Evolutionary conservation across 441 rosid genomes (phyloP).

Genomic region (Capsella rubella): DNA sequence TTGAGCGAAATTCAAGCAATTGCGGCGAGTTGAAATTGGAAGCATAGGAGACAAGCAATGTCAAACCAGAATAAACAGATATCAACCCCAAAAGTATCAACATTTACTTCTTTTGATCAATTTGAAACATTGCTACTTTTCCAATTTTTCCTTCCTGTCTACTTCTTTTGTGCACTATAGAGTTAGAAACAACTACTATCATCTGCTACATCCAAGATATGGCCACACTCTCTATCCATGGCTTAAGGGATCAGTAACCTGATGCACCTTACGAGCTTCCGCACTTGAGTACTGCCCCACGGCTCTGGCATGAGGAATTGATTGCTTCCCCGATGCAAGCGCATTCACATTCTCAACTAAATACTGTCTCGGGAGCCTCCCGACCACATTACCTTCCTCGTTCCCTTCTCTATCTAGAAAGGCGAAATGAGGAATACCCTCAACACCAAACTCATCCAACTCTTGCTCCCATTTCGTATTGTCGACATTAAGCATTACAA

Average conservation of each 20-base stretch:
- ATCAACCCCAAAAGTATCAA: not conserved
- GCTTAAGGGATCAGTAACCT: constrained; percentile 84
- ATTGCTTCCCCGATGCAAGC: constrained; percentile 72
- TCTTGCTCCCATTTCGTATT: constrained; percentile 98
- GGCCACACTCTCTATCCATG: constrained; percentile 61
- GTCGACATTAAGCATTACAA: constrained; percentile 96
- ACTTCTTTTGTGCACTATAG: constrained; percentile 32
- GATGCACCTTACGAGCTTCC: constrained; percentile 73
- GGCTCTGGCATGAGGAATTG: constrained; percentile 83
- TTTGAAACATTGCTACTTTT: constrained; percentile 1
- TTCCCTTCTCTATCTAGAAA: constrained; percentile 86
- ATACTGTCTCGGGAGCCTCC: constrained; percentile 81
- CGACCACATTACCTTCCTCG: constrained; percentile 94
- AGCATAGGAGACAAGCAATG: not conserved
- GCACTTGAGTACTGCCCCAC: constrained; percentile 85
- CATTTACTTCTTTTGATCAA: not conserved
- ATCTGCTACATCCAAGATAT: not conserved
- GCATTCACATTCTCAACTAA: constrained; percentile 84
- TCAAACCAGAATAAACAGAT: not conserved
- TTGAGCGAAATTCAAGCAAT: not conserved
- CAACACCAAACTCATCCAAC: constrained; percentile 93
- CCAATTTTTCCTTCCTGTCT: not conserved
- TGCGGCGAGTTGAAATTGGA: not conserved
- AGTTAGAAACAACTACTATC: constrained; percentile 24
- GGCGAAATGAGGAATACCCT: constrained; percentile 93